These are phyloP conservation scores for Hydnomerulius pinastri DNA, from an alignment of 768 basidiomycete species.

Conservation along the genomic window DNA sequence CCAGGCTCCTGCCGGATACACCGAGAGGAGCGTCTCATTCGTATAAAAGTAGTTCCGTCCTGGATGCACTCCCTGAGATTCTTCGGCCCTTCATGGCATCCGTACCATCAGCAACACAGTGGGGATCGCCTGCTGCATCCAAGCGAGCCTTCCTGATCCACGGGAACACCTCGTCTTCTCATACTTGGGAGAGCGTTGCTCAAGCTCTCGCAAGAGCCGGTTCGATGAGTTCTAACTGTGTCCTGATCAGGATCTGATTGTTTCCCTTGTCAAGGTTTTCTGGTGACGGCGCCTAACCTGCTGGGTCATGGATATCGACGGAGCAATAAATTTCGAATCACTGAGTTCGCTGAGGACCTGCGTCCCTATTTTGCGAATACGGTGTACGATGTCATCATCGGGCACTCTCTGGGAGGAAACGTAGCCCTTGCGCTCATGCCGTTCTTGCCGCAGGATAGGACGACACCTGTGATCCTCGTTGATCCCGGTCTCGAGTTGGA, in stretches of 20 bases:
- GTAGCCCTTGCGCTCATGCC: constrained; percentile 12
- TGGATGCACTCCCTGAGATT: background rate
- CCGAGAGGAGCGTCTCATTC: too few species aligned
- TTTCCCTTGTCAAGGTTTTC: constrained; percentile 4
- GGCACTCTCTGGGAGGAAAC: constrained; percentile 15
- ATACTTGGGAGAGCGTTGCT: constrained; percentile 15
- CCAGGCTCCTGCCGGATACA: background rate
- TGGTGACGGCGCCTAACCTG: constrained; percentile 19
- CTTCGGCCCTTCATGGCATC: constrained; percentile 8
- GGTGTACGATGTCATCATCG: constrained; percentile 18
- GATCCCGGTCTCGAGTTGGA: constrained; percentile 14
- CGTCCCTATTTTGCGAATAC: constrained; percentile 13
- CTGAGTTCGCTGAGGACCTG: constrained; percentile 13
- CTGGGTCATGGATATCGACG: constrained; percentile 16
- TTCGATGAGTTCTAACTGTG: background rate
- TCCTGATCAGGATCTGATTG: background rate
- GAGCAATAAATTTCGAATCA: constrained; percentile 11
- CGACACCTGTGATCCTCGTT: constrained; percentile 12
- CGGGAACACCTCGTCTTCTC: constrained; percentile 11
- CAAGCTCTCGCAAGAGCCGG: constrained; percentile 10
- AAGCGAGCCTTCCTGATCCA: constrained; percentile 19
- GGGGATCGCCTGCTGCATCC: constrained; percentile 14
- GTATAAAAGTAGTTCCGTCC: too few species aligned
- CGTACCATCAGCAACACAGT: constrained; percentile 16
- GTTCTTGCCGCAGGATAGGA: constrained; percentile 1